phyloP scores from a whole-genome alignment of 2,329 filamentous ascomycete species.

The Colletotrichum musicola region DNA sequence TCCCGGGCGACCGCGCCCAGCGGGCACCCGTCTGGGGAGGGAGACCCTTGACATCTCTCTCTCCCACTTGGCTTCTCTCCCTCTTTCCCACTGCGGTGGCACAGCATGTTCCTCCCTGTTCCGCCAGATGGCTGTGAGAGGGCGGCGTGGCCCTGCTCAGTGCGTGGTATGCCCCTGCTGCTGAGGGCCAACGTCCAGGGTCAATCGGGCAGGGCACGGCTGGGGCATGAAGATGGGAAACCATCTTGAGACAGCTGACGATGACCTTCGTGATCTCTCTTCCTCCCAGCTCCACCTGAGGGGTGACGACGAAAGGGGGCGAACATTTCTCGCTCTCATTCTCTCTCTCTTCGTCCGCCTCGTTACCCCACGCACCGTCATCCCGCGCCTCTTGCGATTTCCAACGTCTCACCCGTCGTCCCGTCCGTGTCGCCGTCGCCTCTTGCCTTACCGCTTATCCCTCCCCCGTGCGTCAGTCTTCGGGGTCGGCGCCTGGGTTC shows the following conservation, averaged over 20 bases:
- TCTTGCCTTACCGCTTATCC: slow-evolving; percentile 1
- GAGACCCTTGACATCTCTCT: slow-evolving; percentile 21
- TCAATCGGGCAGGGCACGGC: slow-evolving; percentile 24
- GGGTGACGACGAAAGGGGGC: slow-evolving; percentile 30
- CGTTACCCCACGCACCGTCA: slow-evolving; percentile 28
- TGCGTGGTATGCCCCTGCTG: slow-evolving; percentile 22
- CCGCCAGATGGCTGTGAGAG: background rate
- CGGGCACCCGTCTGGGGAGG: slow-evolving; percentile 1
- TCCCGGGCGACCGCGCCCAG: slow-evolving; percentile 29
- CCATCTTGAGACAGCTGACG: slow-evolving; percentile 36
- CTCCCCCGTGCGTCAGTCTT: slow-evolving; percentile 12
- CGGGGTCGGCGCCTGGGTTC: background rate
- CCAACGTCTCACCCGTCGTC: slow-evolving; percentile 6
- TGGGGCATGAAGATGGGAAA: slow-evolving; percentile 35
- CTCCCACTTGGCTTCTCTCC: slow-evolving; percentile 9
- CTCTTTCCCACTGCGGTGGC: background rate
- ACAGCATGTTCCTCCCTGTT: slow-evolving; percentile 19
- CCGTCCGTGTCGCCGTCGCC: background rate
- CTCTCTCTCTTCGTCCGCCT: slow-evolving; percentile 4
- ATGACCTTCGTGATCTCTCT: slow-evolving; percentile 34
- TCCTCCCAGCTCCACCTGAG: slow-evolving; percentile 8
- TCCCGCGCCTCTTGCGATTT: slow-evolving; percentile 17
- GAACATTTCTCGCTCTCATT: slow-evolving; percentile 10
- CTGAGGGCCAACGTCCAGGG: slow-evolving; percentile 15
- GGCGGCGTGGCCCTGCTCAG: slow-evolving; percentile 15